Evolutionary conservation across 768 basidiomycete species (phyloP).

Genomic region (Dacryopinax primogenitus): DNA sequence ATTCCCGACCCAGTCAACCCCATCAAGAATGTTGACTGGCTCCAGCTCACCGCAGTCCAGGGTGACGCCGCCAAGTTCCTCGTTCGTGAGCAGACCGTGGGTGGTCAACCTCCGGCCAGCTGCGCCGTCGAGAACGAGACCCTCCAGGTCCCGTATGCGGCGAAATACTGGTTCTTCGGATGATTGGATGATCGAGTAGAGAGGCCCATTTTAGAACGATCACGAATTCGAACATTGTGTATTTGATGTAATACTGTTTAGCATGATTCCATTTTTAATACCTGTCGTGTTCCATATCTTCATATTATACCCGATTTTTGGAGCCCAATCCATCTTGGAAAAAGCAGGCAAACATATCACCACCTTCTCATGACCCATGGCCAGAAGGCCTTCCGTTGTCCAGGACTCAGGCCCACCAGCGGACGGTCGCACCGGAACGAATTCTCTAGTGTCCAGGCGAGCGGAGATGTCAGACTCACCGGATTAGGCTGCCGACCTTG

Average conservation of each 20-base stretch:
- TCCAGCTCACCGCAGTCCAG: slow-evolving; percentile 34
- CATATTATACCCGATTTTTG: not conserved
- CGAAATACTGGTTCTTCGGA: slow-evolving; percentile 23
- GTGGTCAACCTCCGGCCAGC: slow-evolving; percentile 45
- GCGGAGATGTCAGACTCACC: too few relatives aligned
- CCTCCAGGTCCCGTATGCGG: slow-evolving; percentile 23
- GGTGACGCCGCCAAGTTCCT: slow-evolving; percentile 41
- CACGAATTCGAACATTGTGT: not conserved
- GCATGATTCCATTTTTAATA: too few relatives aligned
- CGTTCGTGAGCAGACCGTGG: slow-evolving; percentile 42
- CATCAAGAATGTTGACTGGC: slow-evolving; percentile 41
- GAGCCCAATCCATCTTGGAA: slow-evolving; percentile 11
- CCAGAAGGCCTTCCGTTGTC: too few relatives aligned
- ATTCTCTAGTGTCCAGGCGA: too few relatives aligned
- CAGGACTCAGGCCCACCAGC: too few relatives aligned
- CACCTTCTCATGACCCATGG: not conserved
- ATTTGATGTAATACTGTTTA: not conserved
- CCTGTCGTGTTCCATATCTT: too few relatives aligned
- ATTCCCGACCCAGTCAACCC: slow-evolving; percentile 7
- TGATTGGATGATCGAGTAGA: too few relatives aligned
- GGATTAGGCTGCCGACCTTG: too few relatives aligned
- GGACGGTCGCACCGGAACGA: too few relatives aligned
- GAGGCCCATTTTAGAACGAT: too few relatives aligned
- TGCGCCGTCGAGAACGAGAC: slow-evolving; percentile 26
- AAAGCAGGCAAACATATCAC: too few relatives aligned